These are phyloP conservation scores for Yarrowia galli DNA, from an alignment of 1,139 yeast genomes.

Conservation along the genomic window DNA sequence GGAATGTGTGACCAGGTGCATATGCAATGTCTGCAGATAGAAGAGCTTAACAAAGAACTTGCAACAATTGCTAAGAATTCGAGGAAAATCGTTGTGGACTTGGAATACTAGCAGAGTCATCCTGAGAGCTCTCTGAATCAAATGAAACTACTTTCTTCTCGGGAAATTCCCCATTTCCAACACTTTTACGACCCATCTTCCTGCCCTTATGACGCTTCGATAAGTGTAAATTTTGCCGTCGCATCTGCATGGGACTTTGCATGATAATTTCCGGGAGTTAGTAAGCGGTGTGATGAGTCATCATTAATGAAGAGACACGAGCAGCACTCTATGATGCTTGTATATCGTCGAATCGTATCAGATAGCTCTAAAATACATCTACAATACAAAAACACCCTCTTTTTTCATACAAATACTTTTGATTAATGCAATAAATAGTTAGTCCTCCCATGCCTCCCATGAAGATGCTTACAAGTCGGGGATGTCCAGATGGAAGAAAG, in stretches of 20 bases:
- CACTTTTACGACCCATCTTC: neutral
- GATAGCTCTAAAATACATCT: too few relatives aligned
- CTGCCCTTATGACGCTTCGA: constrained; percentile 19
- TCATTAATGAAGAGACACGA: neutral
- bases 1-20: constrained; percentile 15
- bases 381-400: too few relatives aligned
- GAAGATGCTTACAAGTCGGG: constrained; percentile 61
- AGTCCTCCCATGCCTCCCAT: neutral
- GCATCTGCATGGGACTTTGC: neutral
- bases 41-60: neutral
- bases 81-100: neutral
- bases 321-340: too few relatives aligned
- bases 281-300: neutral
- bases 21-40: constrained; percentile 1
- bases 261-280: neutral
- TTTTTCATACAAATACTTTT: constrained; percentile 6
- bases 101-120: too few relatives aligned
- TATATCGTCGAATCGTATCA: too few relatives aligned
- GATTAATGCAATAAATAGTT: constrained; percentile 35
- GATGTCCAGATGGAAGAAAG: constrained; percentile 86
- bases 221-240: constrained; percentile 10
- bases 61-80: neutral
- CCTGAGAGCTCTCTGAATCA: too few relatives aligned
- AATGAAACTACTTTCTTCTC: too few relatives aligned
- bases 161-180: too few relatives aligned